Evolutionary conservation across 345 rosid genomes (phyloP).

Genomic region (Salix suchowensis): DNA sequence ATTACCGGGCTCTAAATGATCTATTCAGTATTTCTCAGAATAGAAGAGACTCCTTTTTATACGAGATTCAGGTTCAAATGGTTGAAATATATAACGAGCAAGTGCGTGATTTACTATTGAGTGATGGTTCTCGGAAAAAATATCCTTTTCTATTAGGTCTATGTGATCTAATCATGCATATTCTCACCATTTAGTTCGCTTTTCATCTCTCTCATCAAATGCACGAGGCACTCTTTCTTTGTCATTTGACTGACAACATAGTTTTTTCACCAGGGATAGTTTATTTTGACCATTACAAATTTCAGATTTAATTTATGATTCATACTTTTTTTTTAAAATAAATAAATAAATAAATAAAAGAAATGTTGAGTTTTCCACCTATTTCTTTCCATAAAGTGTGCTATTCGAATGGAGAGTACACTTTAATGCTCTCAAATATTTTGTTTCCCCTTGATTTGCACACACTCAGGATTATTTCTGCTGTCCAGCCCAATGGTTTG

Average conservation of each 20-base stretch:
- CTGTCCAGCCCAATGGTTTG: constrained; percentile 54
- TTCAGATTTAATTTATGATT: too few species aligned
- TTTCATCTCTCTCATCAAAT: background rate
- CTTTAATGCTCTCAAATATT: background rate
- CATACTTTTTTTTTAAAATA: too few species aligned
- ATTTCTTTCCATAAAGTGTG: too few species aligned
- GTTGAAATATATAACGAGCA: constrained; percentile 91
- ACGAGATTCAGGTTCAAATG: constrained; percentile 77
- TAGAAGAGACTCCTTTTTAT: constrained; percentile 44
- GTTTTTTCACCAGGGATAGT: too few species aligned
- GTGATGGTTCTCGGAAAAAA: constrained; percentile 57
- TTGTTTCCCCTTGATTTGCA: constrained; percentile 55
- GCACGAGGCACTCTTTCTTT: background rate
- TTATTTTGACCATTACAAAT: too few species aligned
- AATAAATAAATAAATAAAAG: too few species aligned
- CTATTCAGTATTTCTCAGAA: constrained; percentile 65
- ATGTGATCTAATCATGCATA: background rate
- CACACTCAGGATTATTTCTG: constrained; percentile 67
- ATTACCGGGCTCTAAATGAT: constrained; percentile 74
- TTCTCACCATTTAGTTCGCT: background rate
- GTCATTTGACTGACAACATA: too few species aligned
- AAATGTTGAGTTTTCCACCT: too few species aligned
- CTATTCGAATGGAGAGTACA: background rate
- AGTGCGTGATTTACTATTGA: constrained; percentile 68
- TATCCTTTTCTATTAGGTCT: constrained; percentile 48